phyloP scores from a whole-genome alignment of 2,329 filamentous ascomycete species.

The Lasiodiplodia sp. region DNA sequence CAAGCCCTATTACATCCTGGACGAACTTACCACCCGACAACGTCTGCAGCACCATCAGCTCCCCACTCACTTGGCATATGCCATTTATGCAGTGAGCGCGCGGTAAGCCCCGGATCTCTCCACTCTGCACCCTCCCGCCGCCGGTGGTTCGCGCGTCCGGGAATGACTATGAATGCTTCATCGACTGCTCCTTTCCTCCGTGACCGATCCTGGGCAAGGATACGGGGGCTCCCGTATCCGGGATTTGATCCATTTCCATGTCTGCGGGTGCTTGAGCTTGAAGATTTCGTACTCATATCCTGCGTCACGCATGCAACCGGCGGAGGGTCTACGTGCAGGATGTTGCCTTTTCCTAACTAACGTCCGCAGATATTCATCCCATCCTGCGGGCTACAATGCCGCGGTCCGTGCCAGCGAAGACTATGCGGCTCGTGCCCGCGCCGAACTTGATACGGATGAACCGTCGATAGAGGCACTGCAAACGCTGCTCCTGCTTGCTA shows the following conservation, averaged over 20 bases:
- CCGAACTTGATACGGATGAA: conserved; percentile 78
- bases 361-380: conserved; percentile 68
- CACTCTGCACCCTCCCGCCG: not conserved
- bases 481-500: conserved; percentile 75
- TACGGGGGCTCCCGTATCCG: not conserved
- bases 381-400: conserved; percentile 71
- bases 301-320: conserved; percentile 5
- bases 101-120: conserved; percentile 43
- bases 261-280: conserved; percentile 1
- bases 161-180: conserved; percentile 23
- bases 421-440: conserved; percentile 73
- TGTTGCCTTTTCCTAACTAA: conserved; percentile 14
- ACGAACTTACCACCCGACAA: conserved; percentile 78
- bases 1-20: conserved; percentile 82
- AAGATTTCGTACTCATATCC: conserved; percentile 24
- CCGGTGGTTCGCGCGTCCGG: conserved; percentile 45
- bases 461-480: conserved; percentile 81
- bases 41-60: conserved; percentile 73
- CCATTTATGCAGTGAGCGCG: conserved; percentile 59
- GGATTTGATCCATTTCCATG: not conserved
- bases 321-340: not conserved
- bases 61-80: conserved; percentile 58
- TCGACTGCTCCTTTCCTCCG: not conserved
- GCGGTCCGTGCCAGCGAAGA: conserved; percentile 75
- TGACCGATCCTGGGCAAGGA: not conserved